phyloP scores from a whole-genome alignment of 2,329 filamentous ascomycete species.

The Neurospora crassa region DNA sequence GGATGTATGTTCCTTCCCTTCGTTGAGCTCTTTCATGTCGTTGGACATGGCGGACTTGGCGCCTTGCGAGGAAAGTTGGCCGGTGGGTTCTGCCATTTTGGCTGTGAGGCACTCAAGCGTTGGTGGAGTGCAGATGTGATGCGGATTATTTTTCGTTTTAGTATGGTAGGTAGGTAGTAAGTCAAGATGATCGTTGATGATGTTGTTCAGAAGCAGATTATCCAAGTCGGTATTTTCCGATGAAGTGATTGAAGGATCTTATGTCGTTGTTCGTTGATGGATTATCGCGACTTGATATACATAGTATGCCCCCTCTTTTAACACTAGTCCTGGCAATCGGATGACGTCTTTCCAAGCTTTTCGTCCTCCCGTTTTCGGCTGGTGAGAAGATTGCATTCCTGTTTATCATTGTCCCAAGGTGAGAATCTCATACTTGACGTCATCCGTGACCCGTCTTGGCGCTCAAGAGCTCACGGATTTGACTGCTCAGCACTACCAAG shows the following conservation, averaged over 20 bases:
- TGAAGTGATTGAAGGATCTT: background rate
- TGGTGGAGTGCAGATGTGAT: background rate
- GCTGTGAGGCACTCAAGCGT: background rate
- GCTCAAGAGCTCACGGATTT: background rate
- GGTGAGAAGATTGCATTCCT: background rate
- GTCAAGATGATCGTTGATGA: background rate
- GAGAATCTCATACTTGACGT: background rate
- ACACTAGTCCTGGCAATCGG: background rate
- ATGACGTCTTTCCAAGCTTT: background rate
- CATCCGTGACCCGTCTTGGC: background rate
- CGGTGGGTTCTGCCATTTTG: background rate
- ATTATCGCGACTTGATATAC: background rate
- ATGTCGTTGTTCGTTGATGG: background rate
- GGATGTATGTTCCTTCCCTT: constrained; percentile 21
- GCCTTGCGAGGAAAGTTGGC: constrained; percentile 21
- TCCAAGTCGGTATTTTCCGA: too few species aligned
- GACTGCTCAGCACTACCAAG: background rate
- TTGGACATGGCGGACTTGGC: constrained; percentile 30
- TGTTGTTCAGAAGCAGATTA: background rate
- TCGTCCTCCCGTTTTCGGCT: background rate
- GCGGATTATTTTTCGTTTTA: too few species aligned
- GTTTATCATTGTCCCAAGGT: background rate
- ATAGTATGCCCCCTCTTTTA: too few species aligned
- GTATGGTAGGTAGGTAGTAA: background rate
- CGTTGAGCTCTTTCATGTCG: constrained; percentile 31